Base-by-base conservation (phyloP, 129 eudicot species). In the Helianthus annuus region DNA sequence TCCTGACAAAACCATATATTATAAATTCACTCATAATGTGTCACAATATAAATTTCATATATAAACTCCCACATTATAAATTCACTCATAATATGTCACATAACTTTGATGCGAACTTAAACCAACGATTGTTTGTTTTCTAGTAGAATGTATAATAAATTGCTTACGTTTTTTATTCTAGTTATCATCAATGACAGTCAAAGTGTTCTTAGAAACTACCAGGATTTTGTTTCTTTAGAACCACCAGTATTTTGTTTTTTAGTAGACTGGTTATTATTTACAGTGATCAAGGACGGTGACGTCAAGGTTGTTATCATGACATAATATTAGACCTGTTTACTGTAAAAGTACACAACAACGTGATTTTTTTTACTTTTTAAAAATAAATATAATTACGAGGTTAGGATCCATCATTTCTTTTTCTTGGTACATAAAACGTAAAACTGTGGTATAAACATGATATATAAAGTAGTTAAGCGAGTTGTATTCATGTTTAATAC, bases 221-320 rank as follows among this genome's bases (percentile, higher is more conserved):
- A 48, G 22, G 38, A 61, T 15, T 73, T 73, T 73, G 69, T 61
- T 73, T 52, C 60, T 73, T n/a, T 48, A 49, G 48, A 73, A 73
- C 77, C 51, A 73, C 77, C 70, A 48, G 1, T 10, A 51, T 51
- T 73, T 73, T 73, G 77, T 73, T 73, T 61, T 60, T 10, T 61
- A 46, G 77, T 12, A 14, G 19, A 16, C 27, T 1, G 44, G 34
- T 17, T 7, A 19, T 27, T 70, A 70, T 24, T 38, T 16, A 38
- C 19, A 10, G 1, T 53, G 48, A 3, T 15, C n/a, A 1, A 32
- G 44, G 45, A n/a, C 2, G 46, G 46, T 42, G 46, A 42, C 46
- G 2, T 42, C 7, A 42, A 6, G 46, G 46, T 42, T 42, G 46
- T 42, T 10, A 42, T 42, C 46, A 42, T 42, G 11, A 7, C 10